Conservation (phyloP, 164 flowering plant genomes). For the Umbellularia californica region DNA sequence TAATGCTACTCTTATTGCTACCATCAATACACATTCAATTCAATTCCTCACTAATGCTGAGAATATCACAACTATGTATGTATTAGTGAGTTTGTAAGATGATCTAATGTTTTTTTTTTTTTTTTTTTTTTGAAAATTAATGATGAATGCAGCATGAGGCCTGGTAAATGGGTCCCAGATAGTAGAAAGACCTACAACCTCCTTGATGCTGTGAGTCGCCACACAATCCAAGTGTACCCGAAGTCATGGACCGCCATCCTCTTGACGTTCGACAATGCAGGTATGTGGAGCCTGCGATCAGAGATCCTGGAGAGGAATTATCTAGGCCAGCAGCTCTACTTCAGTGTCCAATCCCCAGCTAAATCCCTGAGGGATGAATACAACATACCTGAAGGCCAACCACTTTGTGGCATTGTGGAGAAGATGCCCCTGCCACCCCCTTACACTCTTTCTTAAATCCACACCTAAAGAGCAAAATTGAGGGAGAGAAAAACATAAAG, state of each 20-base stretch:
- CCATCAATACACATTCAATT: too few species aligned
- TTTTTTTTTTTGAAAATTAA: too few species aligned
- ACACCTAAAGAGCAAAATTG: background rate
- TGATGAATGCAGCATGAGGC: conserved; percentile 26
- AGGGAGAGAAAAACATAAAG: background rate
- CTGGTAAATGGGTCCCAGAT: conserved; percentile 47
- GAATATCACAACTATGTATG: too few species aligned
- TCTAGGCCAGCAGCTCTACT: conserved; percentile 49
- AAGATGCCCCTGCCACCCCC: conserved; percentile 36
- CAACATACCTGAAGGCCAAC: conserved; percentile 25
- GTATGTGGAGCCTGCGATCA: conserved; percentile 50
- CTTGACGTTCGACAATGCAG: conserved; percentile 52
- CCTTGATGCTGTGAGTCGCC: conserved; percentile 45
- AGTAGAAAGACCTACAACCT: conserved; percentile 44
- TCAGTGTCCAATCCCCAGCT: conserved; percentile 38
- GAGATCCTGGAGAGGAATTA: conserved; percentile 28
- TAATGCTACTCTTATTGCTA: too few species aligned
- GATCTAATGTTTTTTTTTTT: too few species aligned
- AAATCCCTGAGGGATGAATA: conserved; percentile 45
- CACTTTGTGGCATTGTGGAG: conserved; percentile 36
- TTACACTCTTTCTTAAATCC: conserved; percentile 13
- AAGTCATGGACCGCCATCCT: conserved; percentile 48
- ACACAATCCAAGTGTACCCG: conserved; percentile 51
- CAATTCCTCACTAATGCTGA: too few species aligned
- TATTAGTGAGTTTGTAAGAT: too few species aligned